Percentiles rank a stretch among this genome's conserved stretches.
Evolutionary conservation across 768 basidiomycete genomes (phyloP).

Genomic region (Lentinula sp.): DNA sequence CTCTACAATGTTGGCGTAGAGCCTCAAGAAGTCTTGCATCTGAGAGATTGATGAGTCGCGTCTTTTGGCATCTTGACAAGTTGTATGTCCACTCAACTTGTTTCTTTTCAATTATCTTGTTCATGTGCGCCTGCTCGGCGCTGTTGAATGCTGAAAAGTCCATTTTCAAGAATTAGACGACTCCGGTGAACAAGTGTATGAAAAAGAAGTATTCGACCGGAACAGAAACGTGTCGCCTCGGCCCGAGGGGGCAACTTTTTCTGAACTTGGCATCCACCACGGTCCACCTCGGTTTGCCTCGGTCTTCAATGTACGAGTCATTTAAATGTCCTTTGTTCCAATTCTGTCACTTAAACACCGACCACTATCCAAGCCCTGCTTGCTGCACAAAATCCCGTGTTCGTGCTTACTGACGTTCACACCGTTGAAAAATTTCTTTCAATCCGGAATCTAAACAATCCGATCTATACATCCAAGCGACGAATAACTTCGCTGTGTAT

Average conservation of each 20-base stretch:
- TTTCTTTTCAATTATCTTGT: constrained; percentile 90
- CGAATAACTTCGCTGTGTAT: neutral
- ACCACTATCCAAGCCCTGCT: neutral
- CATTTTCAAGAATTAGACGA: constrained; percentile 40
- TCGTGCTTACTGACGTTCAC: neutral
- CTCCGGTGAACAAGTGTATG: neutral
- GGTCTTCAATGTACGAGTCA: neutral
- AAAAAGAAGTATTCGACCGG: neutral
- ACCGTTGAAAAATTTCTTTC: neutral
- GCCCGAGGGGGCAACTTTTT: neutral
- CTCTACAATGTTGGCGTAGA: constrained; percentile 93
- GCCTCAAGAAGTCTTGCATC: constrained; percentile 98
- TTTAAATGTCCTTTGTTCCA: neutral
- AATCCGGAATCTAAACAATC: neutral
- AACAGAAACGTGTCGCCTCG: neutral
- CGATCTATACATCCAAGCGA: neutral
- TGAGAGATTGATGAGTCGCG: constrained; percentile 22
- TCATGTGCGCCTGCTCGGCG: constrained; percentile 96
- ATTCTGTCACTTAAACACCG: neutral
- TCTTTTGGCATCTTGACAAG: neutral
- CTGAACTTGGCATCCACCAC: neutral
- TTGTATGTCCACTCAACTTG: constrained; percentile 50
- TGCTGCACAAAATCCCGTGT: neutral
- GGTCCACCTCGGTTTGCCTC: neutral
- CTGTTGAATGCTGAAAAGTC: constrained; percentile 88